Conservation (phyloP, 2,329 filamentous ascomycete species). For the Hymenoscyphus fraxineus region DNA sequence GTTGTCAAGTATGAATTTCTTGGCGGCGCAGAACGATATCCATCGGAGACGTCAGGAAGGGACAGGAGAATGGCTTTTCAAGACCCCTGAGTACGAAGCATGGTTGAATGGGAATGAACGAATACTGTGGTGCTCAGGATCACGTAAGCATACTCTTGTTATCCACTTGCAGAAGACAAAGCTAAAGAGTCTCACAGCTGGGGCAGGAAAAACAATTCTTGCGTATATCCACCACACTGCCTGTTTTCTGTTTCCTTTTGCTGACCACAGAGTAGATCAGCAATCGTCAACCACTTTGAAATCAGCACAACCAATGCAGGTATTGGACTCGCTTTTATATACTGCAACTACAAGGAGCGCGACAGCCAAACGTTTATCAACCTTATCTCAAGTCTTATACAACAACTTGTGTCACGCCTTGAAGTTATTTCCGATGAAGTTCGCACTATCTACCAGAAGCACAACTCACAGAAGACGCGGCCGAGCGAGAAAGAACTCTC, state of each 20-base stretch:
- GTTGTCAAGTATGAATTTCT: not conserved
- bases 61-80: slow-evolving; percentile 21
- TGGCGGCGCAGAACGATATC: not conserved
- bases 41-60: slow-evolving; percentile 31
- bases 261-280: not conserved
- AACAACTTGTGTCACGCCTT: not conserved
- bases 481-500: not conserved
- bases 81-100: slow-evolving; percentile 16
- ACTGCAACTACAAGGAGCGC: not conserved
- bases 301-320: not conserved
- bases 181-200: not conserved
- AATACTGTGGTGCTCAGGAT: slow-evolving; percentile 25
- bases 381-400: not conserved
- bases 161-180: not conserved
- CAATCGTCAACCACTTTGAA: not conserved
- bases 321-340: not conserved
- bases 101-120: slow-evolving; percentile 16
- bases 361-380: not conserved
- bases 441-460: not conserved
- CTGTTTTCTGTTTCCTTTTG: not conserved
- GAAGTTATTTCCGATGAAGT: not conserved
- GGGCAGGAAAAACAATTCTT: not conserved
- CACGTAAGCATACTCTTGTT: not conserved
- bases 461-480: not conserved
- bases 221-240: not conserved